phyloP scores from a whole-genome alignment of 495 filamentous ascomycete species.

The Annulohypoxylon bovei region DNA sequence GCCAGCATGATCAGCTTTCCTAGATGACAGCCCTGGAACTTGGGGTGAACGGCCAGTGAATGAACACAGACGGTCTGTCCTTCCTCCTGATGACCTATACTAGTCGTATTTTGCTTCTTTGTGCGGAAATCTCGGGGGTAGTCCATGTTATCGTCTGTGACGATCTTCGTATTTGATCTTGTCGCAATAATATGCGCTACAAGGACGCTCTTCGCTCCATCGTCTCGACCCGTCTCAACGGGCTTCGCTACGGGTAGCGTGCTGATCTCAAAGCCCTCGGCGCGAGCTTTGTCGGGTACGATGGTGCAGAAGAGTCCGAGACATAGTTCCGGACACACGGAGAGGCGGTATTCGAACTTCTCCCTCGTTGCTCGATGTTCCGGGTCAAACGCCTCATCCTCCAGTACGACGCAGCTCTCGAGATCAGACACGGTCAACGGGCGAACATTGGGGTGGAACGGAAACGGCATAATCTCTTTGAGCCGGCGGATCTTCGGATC shows the following conservation, averaged over 20 bases:
- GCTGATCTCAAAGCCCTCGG: slow-evolving; percentile 56
- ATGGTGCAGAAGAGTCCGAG: slow-evolving; percentile 81
- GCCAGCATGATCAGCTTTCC: slow-evolving; percentile 79
- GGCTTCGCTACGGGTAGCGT: slow-evolving; percentile 58
- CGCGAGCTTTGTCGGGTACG: slow-evolving; percentile 49
- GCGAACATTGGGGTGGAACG: slow-evolving; percentile 69
- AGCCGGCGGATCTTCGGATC: neutral
- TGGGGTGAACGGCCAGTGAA: slow-evolving; percentile 80
- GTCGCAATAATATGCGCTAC: slow-evolving; percentile 85
- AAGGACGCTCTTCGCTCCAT: slow-evolving; percentile 68
- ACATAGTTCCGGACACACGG: slow-evolving; percentile 78
- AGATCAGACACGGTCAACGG: slow-evolving; percentile 77
- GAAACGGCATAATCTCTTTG: slow-evolving; percentile 43
- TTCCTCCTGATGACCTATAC: slow-evolving; percentile 70
- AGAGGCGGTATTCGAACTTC: slow-evolving; percentile 89
- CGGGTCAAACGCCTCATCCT: slow-evolving; percentile 76
- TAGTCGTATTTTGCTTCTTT: slow-evolving; percentile 38
- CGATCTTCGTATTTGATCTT: slow-evolving; percentile 64
- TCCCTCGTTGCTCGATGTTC: slow-evolving; percentile 77
- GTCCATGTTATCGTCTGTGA: slow-evolving; percentile 83
- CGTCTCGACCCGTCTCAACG: slow-evolving; percentile 58
- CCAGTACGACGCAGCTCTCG: slow-evolving; percentile 78
- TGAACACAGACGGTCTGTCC: slow-evolving; percentile 83
- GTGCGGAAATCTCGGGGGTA: slow-evolving; percentile 71
- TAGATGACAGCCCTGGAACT: slow-evolving; percentile 76